Base-by-base conservation (phyloP, 768 basidiomycete genomes). In the Gloeopeniophorella convolvens region DNA sequence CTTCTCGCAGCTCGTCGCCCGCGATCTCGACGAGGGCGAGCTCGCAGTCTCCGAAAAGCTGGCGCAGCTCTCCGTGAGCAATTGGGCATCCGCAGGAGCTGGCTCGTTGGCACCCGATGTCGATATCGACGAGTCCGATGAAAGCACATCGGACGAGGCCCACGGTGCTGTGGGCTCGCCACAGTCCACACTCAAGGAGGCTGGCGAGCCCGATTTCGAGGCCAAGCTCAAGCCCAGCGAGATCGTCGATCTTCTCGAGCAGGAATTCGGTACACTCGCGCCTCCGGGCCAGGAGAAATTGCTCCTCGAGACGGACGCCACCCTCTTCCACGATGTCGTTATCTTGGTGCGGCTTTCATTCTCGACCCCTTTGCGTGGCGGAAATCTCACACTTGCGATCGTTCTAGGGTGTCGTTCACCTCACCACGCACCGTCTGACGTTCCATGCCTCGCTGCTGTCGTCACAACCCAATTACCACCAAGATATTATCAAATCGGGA, bases 381-480 rank as follows among this genome's bases (percentile, higher is more conserved):
- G 15, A 45, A 15, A 15, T 43, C n/a, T n/a, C n/a, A n/a, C n/a
- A 56, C 42, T 52, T 50, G 40, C 26, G 6, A 54, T 5, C 28
- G 11, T 33, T 5, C 18, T 13, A 78, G 72, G 79, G 82, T 5
- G 77, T 78, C 30, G 65, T 80, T 12, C 81, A 83, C 60, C 62
- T 84, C 20, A 85, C 82, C 1, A 81, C 79, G 0, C 81, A 83
- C 63, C 74, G 83, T 5, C 53, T 85, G 12, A 66, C 79, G 0
- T 85, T 85, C 64, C 81, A 84, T 58, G 83, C 83, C 2, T 73
- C 80, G 13, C 62, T 85, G 20, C 70, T 79, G 16, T 69, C 77
- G 0, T 68, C 70, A 28, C 61, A 64, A 26, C 65, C 70, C 7
- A 68, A 65, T 47, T 47, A 66, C 23, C 53, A 54, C 6, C 57